Percentiles rank a stretch among this genome's conserved stretches.
These are phyloP conservation scores for Schwanniomyces etchellsii DNA, from an alignment of 1,139 yeast genomes.

Conservation along the genomic window DNA sequence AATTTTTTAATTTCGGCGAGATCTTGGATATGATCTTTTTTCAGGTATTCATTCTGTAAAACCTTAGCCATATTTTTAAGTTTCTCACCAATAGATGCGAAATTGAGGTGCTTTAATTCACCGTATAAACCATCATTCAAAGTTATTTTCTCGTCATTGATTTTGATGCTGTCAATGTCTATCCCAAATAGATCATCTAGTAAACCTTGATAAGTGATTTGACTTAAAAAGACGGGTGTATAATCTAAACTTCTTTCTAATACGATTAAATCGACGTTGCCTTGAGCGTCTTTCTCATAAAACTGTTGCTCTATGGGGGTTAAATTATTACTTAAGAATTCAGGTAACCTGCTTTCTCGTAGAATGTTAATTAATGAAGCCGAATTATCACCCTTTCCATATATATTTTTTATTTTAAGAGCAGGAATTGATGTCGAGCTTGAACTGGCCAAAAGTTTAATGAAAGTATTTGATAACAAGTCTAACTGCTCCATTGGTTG, in stretches of 20 bases:
- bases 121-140: constrained; percentile 28
- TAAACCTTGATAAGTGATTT: constrained; percentile 77
- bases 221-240: constrained; percentile 65
- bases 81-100: constrained; percentile 72
- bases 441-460: constrained; percentile 15
- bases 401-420: constrained; percentile 27
- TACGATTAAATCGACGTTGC: constrained; percentile 60
- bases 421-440: constrained; percentile 14
- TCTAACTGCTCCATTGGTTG: constrained; percentile 32
- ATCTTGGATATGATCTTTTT: constrained; percentile 40
- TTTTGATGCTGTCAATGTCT: constrained; percentile 22
- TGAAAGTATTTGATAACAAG: constrained; percentile 18
- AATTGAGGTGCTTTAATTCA: constrained; percentile 61
- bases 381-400: constrained; percentile 37
- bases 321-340: constrained; percentile 22
- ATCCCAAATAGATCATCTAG: constrained; percentile 66
- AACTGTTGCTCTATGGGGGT: constrained; percentile 34
- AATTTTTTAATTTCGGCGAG: constrained; percentile 65
- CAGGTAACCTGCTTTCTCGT: constrained; percentile 21
- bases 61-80: constrained; percentile 67
- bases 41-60: constrained; percentile 65
- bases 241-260: constrained; percentile 76
- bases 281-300: constrained; percentile 26
- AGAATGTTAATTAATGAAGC: constrained; percentile 24
- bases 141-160: constrained; percentile 9